phyloP scores from a whole-genome alignment of 768 basidiomycete species.

The Termitomyces sp. region DNA sequence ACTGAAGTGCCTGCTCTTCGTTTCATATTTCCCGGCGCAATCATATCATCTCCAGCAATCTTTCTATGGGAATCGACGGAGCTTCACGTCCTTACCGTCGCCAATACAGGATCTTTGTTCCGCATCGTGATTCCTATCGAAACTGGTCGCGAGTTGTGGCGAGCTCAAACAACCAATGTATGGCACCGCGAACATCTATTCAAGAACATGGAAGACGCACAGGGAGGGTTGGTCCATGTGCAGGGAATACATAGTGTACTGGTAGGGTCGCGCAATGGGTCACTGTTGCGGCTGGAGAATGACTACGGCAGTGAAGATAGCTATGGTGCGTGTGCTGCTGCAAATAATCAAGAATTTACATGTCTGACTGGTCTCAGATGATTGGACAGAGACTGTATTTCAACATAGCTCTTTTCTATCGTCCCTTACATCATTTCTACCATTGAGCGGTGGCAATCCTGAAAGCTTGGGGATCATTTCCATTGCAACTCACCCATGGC shows the following conservation, averaged over 20 bases:
- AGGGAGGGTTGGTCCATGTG: conserved; percentile 51
- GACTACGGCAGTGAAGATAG: conserved; percentile 50
- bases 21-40: conserved; percentile 69
- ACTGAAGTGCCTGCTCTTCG: conserved; percentile 63
- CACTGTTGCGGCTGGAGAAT: conserved; percentile 66
- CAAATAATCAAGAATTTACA: neutral
- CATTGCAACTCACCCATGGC: conserved; percentile 69
- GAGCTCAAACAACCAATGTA: conserved; percentile 44
- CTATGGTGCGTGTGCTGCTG: conserved; percentile 47
- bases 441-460: conserved; percentile 42
- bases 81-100: conserved; percentile 70
- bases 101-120: conserved; percentile 66
- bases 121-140: conserved; percentile 64
- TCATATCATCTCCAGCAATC: conserved; percentile 64
- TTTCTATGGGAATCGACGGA: conserved; percentile 50
- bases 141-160: conserved; percentile 53
- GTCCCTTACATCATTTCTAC: conserved; percentile 63
- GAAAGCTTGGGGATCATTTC: conserved; percentile 63
- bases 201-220: conserved; percentile 42
- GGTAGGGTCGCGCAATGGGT: conserved; percentile 58
- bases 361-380: conserved; percentile 40
- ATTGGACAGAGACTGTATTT: conserved; percentile 65
- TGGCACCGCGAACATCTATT: conserved; percentile 70
- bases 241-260: conserved; percentile 67
- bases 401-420: conserved; percentile 67